Evolutionary conservation across 2,329 filamentous ascomycete genomes (phyloP), one percentile per base, ranked within the genome.

Genomic region (Calonectria hongkongensis): DNA sequence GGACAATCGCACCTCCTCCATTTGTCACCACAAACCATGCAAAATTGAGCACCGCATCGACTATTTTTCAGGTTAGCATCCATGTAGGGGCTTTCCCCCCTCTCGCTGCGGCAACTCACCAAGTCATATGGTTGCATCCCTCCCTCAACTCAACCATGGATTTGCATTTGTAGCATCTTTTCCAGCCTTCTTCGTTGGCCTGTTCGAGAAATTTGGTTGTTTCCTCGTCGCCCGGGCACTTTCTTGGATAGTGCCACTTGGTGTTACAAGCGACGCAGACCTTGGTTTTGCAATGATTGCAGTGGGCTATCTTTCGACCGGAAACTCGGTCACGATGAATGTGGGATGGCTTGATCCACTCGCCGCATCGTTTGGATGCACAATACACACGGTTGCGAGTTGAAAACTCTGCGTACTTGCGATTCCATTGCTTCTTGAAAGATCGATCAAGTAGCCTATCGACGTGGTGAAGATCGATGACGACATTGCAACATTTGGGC

Each of bases 81-180:
- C 12, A 60, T 21, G 33, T 28, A 45, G 60, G 16, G 63, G 67
- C 41, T n/a, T 21, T n/a, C 54, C 54, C 33, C 54, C 39, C 30
- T 60, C 54, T 41, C 54, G 6, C 9, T 9, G 36, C 5, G 7
- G 21, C 10, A 33, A 85, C 91, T 84, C 87, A 94, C 93, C 95
- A 98, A 33, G 92, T 95, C 91, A 97, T 96, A 82, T 96, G 95
- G 84, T 96, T 96, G 83, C 94, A 95, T 54, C 95, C 95, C 82
- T 96, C 94, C 77, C 93, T 93, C 63, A 95, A 85, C 82, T 97
- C 94, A 54, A 97, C 93, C 86, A 94, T 88, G 47, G 90, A 87
- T 75, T 89, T 91, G 84, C 95, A 98, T 74, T 88, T 92, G 81
- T 92, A 92, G 82, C 95, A 98, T 58, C 91, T 88, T 82, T 94